Percentiles rank a stretch among this genome's conserved stretches.
phyloP scores from a whole-genome alignment of 1,139 yeast genomes.

The Lodderomyces jiufengensis region DNA sequence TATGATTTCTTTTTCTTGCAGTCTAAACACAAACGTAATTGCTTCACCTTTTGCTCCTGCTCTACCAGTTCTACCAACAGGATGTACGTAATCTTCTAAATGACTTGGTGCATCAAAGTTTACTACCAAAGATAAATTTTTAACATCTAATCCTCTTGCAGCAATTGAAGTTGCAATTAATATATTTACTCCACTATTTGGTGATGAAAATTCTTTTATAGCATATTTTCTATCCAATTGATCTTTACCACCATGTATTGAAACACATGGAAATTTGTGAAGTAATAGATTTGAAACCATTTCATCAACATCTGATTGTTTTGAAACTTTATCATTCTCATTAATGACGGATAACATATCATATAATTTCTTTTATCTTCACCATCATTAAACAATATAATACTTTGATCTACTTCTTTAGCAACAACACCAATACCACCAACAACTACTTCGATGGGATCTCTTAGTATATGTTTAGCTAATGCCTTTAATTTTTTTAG shows the following conservation, averaged over 20 bases:
- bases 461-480: slow-evolving; percentile 58
- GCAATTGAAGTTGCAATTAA: too few species aligned
- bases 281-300: slow-evolving; percentile 54
- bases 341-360: too few species aligned
- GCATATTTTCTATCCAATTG: slow-evolving; percentile 85
- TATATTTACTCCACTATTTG: too few species aligned
- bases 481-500: slow-evolving; percentile 74
- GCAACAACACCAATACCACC: slow-evolving; percentile 86
- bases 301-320: slow-evolving; percentile 78
- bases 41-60: slow-evolving; percentile 83
- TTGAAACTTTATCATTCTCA: slow-evolving; percentile 55
- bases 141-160: too few species aligned
- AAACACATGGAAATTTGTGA: slow-evolving; percentile 55
- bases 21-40: slow-evolving; percentile 61
- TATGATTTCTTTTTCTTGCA: slow-evolving; percentile 65
- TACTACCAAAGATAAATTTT: too few species aligned
- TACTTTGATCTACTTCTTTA: slow-evolving; percentile 70
- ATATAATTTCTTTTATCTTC: slow-evolving; percentile 39
- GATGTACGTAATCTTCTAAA: slow-evolving; percentile 92
- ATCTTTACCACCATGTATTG: slow-evolving; percentile 92
- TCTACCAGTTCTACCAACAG: slow-evolving; percentile 96
- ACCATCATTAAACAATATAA: slow-evolving; percentile 52
- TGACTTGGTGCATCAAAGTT: slow-evolving; percentile 93
- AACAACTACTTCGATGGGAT: slow-evolving; percentile 74
- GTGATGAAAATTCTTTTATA: too few species aligned